Base-by-base conservation (phyloP, 2,329 filamentous ascomycete genomes). In the Myriosclerotinia curreyana region DNA sequence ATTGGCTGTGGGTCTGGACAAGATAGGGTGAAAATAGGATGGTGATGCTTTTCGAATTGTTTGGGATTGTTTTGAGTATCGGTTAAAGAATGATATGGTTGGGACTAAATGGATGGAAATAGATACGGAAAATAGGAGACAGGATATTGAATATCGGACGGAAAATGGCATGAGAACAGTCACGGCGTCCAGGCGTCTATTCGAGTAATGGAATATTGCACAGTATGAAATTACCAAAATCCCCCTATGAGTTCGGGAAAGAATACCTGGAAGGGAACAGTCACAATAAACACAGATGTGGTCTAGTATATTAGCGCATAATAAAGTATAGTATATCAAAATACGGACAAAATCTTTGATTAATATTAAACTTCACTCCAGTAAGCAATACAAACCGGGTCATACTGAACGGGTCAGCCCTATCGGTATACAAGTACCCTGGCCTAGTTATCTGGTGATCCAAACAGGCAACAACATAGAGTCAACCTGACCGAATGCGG, bases 1-100 rank as follows among this genome's bases (percentile, higher is more conserved):
- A 66, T 20, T 76, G 74, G 74, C 20, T 76, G 28, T 76, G 74
- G 75, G 74, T 73, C 28, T 76, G 75, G 75, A 69, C 71, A 62
- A 76, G 74, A 54, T 76, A 68, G 59, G 36, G 28, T n/a, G 12
- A 22, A 11, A 38, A 20, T 52, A 17, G 17, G 20, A 1, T 15
- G 20, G 20, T 49, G 8, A 5, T 31, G 28, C 22, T 25, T 36
- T 36, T 14, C 20, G 52, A 25, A 44, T 44, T 17, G 6, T 44
- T 42, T 20, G 9, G 15, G 48, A 3, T 31, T 31, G 28, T 15
- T 5, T 14, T 46, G 25, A 17, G 17, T 31, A 44, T 55, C 1
- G 25, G 2, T 28, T 40, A 42, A 9, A 17, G 4, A 31, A 28
- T 55, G 9, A 2, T 20, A 31, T 5, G 38, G 36, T 3, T n/a